Evolutionary conservation across 768 basidiomycete species (phyloP), one percentile per base, ranked within the genome.

Genomic region (Boletus huronensis): DNA sequence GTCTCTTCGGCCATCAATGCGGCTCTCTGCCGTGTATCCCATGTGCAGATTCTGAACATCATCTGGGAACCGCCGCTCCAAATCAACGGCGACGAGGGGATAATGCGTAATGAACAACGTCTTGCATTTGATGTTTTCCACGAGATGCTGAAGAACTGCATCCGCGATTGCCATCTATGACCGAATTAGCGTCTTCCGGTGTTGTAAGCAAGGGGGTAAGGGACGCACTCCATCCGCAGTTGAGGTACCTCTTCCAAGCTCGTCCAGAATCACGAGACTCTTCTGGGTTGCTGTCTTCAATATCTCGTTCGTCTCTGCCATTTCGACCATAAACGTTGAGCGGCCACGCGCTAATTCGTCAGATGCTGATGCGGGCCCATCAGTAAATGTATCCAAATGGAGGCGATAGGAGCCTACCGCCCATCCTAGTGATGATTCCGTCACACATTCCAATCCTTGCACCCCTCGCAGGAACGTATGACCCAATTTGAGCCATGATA

Each of bases 241-340:
- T 0, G 89, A 88, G 0, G 94, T 98, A 16, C 96, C 95, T 38
- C 93, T 76, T 26, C 93, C 93, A 10, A 96, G 79, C 65, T 90
- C 88, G 64, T 99, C 96, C 3, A 98, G 77, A 38, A 99, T 88
- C 13, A 99, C 89, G 11, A 98, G 78, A 48, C 90, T 93, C 29
- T 79, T 79, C 4, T 77, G 69, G 0, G 92, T 89, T 1, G 91
- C 88, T 4, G 83, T 76, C 34, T 84, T 79, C 14, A 98, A 72
- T 53, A 98, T 94, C 63, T 97, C 91, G 62, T 85, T 88, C 0
- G 95, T 97, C 68, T 98, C 94, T 6, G 88, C 79, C 79, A 98
- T 87, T 71, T 99, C 96, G 3, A 98, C 91, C 95, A 97, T 97
- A 69, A 98, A 97, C 0, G 90, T 98, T 0, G 93, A 96, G 8